Conservation (phyloP, 352 stramenopile genomes). For the Phytopythium montanum region DNA sequence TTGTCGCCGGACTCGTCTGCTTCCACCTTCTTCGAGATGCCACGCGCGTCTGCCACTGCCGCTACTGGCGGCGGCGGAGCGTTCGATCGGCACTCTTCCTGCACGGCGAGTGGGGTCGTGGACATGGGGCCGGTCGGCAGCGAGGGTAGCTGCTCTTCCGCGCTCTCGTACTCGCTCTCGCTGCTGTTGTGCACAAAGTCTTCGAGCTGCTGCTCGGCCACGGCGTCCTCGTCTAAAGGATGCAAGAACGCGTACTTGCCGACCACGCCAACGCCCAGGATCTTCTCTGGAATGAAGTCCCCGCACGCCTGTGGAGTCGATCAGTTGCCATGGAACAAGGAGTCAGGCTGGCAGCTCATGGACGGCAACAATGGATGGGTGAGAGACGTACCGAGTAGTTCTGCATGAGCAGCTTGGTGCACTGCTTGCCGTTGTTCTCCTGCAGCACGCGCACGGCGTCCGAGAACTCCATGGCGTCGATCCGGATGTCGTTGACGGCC, state of each 20-base stretch:
- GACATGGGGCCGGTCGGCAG: slow-evolving; percentile 6
- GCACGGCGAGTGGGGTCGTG: background rate
- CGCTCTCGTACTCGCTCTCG: slow-evolving; percentile 19
- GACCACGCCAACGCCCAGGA: slow-evolving; percentile 73
- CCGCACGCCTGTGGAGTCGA: slow-evolving; percentile 40
- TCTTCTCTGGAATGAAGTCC: slow-evolving; percentile 87
- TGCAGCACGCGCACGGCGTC: slow-evolving; percentile 77
- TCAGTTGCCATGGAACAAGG: background rate
- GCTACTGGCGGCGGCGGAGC: slow-evolving; percentile 1
- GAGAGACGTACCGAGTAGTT: slow-evolving; percentile 62
- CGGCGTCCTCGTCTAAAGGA: slow-evolving; percentile 42
- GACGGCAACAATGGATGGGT: background rate
- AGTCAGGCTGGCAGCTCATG: background rate
- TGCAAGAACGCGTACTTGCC: slow-evolving; percentile 80
- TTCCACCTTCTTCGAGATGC: slow-evolving; percentile 29
- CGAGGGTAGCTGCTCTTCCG: slow-evolving; percentile 12
- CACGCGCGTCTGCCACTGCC: slow-evolving; percentile 12
- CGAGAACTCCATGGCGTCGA: slow-evolving; percentile 79
- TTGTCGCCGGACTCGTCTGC: slow-evolving; percentile 15
- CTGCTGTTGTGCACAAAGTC: slow-evolving; percentile 50
- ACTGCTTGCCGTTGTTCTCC: slow-evolving; percentile 84
- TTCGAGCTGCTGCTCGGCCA: slow-evolving; percentile 49
- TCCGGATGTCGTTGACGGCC: slow-evolving; percentile 83
- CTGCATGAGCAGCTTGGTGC: slow-evolving; percentile 86
- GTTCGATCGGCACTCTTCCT: background rate